A percentile compares a stretch with the other conserved stretches of the same genome.
These are phyloP conservation scores for Zymoseptoria brevis DNA, from an alignment of 2,329 filamentous ascomycete genomes.

Conservation along the genomic window DNA sequence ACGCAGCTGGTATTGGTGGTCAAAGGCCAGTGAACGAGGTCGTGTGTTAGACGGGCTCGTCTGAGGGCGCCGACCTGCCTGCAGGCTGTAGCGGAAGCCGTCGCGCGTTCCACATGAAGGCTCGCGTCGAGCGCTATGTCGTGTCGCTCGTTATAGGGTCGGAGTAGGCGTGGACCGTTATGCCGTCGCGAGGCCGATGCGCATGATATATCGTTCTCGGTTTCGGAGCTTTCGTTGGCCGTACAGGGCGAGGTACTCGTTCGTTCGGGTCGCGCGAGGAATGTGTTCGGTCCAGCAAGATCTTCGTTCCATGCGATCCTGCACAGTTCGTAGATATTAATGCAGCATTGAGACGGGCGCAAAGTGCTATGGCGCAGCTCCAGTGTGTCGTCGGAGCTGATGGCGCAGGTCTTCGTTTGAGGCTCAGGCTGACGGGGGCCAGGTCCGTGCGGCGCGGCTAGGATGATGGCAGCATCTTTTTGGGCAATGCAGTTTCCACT, in stretches of 20 bases:
- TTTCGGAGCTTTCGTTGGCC: neutral
- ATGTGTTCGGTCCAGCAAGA: neutral
- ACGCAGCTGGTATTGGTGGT: neutral
- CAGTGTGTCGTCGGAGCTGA: neutral
- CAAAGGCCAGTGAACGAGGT: neutral
- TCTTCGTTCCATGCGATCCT: neutral
- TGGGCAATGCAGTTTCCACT: neutral
- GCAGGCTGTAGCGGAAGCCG: conserved; percentile 5
- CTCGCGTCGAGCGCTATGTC: neutral
- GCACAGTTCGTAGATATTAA: neutral
- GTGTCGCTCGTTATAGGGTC: neutral
- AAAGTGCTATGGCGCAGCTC: neutral
- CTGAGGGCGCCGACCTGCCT: conserved; percentile 9
- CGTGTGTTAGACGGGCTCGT: conserved; percentile 8
- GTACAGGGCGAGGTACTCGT: neutral
- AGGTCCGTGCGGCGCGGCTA: neutral
- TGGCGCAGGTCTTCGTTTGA: neutral
- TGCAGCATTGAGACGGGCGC: neutral
- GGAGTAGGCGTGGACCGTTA: neutral
- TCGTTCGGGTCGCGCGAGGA: neutral
- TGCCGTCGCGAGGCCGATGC: neutral
- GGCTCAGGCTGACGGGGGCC: neutral
- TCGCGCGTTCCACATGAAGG: conserved; percentile 4
- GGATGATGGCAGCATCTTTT: neutral
- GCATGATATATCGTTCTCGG: neutral